Evolutionary conservation across 169 alveolate genomes (phyloP), one percentile per base, ranked within the genome.

Genomic region (Cryptosporidium meleagridis): DNA sequence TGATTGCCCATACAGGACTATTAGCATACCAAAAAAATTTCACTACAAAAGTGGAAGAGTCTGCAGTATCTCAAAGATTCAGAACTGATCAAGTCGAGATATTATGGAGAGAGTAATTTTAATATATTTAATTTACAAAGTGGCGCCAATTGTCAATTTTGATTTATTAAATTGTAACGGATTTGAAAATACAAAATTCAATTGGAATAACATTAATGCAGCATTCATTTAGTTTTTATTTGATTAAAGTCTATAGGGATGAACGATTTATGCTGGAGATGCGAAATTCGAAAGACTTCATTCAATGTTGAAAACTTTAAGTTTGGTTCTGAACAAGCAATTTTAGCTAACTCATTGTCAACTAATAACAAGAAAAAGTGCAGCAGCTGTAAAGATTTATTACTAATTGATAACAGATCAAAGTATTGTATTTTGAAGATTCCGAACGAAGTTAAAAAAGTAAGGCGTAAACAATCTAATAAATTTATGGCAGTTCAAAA

Each of bases 1-100:
- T 98, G 99, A 97, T 98, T 37, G 99, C 99, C n/a, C 96, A 96
- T 94, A 96, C 98, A 7, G 99, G 99, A 23, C 41, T 96, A 48
- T 70, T 97, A 33, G 96, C 95, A 91, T 96, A 91, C 72, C 69
- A 80, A 68, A 68, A 92, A 37, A 93, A 93, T 70, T 95, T 93
- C 33, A 29, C 93, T 2, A 94, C 95, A 52, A 59, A 69, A 5
- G 87, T 96, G 35, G 85, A 92, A 59, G 96, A 96, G n/a, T 91
- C 96, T 23, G 94, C 95, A 61, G 95, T 92, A 86, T 95, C 98
- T 26, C 96, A 97, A 71, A 95, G 98, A 85, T 97, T 95, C 69
- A 96, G 99, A 87, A 96, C 99, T 51, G 99, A 96, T 92, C 97
- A 96, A 85, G 98, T 97, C n/a, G 94, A 91, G n/a, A 97, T 97